Conservation (phyloP, 164 flowering plant genomes). For the Stephania cephalantha region DNA sequence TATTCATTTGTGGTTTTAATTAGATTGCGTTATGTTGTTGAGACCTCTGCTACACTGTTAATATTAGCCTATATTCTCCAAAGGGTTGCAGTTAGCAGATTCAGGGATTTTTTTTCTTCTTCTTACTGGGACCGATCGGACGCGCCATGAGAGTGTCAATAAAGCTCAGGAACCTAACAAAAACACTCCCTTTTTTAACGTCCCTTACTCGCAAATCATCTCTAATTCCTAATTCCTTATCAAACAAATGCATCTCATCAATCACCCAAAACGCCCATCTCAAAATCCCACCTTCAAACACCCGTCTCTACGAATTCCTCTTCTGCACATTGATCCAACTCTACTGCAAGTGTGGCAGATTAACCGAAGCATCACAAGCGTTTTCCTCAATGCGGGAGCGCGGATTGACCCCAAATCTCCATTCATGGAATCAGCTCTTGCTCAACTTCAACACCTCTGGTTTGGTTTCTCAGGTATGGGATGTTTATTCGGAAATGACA, state of each 20-base stretch:
- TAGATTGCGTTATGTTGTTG: too few species aligned
- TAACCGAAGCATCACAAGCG: constrained; percentile 40
- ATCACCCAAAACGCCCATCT: constrained; percentile 1
- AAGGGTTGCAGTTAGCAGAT: too few species aligned
- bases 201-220: constrained; percentile 1
- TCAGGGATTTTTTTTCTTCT: too few species aligned
- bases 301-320: constrained; percentile 43
- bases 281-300: constrained; percentile 26
- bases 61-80: too few species aligned
- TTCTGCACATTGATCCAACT: constrained; percentile 64
- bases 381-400: constrained; percentile 45
- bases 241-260: neutral
- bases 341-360: constrained; percentile 42
- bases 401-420: constrained; percentile 32
- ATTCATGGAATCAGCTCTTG: constrained; percentile 51
- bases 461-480: constrained; percentile 55
- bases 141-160: too few species aligned
- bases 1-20: too few species aligned
- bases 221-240: neutral
- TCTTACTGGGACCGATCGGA: too few species aligned
- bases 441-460: constrained; percentile 48
- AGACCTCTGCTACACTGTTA: too few species aligned
- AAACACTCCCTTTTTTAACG: too few species aligned
- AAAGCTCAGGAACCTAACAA: too few species aligned
- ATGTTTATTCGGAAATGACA: constrained; percentile 48